These are phyloP conservation scores for Paramecium caudatum DNA, from an alignment of 73 alveolate genomes.

Conservation along the genomic window DNA sequence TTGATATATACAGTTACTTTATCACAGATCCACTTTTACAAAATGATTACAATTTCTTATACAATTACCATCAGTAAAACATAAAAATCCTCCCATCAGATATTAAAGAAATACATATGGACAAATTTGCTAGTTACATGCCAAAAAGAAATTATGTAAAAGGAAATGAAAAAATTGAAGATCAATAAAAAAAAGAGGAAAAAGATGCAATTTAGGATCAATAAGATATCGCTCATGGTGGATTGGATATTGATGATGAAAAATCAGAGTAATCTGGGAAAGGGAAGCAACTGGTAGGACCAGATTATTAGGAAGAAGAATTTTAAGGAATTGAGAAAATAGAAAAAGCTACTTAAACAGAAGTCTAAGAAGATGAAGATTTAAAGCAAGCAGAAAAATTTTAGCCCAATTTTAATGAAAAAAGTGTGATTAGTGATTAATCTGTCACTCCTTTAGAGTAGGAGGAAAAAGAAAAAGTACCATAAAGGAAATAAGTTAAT, in stretches of 20 bases:
- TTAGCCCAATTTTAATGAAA: constrained; percentile 52
- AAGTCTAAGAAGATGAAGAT: constrained; percentile 44
- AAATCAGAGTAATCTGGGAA: background rate
- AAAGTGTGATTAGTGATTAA: constrained; percentile 35
- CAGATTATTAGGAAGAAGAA: constrained; percentile 39
- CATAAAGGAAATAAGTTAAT: background rate
- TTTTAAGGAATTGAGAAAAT: background rate
- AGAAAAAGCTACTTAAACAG: constrained; percentile 53
- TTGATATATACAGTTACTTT: constrained; percentile 54
- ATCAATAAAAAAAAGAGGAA: background rate
- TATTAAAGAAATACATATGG: constrained; percentile 18
- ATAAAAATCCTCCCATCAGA: constrained; percentile 13
- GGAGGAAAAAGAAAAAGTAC: background rate
- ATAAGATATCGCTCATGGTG: background rate
- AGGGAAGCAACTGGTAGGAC: constrained; percentile 10
- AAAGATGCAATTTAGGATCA: background rate
- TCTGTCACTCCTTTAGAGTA: constrained; percentile 18
- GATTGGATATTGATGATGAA: constrained; percentile 33
- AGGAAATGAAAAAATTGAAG: background rate
- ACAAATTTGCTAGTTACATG: background rate
- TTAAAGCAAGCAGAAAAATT: constrained; percentile 17
- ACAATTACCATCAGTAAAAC: background rate
- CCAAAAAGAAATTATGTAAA: constrained; percentile 45
- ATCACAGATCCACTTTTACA: constrained; percentile 46
- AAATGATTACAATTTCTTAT: constrained; percentile 40